These are phyloP conservation scores for Penicillium coffeae DNA, from an alignment of 495 filamentous ascomycete genomes.

Conservation along the genomic window DNA sequence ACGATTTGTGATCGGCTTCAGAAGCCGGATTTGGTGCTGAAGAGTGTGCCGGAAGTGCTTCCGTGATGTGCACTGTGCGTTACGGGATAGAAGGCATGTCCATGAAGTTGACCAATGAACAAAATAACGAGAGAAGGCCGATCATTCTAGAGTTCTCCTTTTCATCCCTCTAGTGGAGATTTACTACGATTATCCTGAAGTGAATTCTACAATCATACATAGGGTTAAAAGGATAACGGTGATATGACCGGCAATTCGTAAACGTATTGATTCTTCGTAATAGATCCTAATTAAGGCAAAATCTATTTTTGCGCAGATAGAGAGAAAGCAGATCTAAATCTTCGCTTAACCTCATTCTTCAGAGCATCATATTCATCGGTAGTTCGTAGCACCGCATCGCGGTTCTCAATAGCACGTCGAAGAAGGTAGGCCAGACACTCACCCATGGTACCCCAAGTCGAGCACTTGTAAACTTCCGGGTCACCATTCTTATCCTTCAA, in stretches of 20 bases:
- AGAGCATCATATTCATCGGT: constrained; percentile 65
- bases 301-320: constrained; percentile 8
- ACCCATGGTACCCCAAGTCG: constrained; percentile 78
- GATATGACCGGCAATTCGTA: no score
- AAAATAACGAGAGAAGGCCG: no score
- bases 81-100: neutral
- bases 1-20: constrained; percentile 25
- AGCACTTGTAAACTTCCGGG: constrained; percentile 73
- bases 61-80: neutral
- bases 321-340: constrained; percentile 32
- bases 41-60: constrained; percentile 12
- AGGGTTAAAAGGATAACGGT: no score
- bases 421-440: constrained; percentile 89
- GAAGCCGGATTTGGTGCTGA: constrained; percentile 26
- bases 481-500: constrained; percentile 35
- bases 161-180: no score
- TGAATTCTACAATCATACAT: no score
- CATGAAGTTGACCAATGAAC: no score
- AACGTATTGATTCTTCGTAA: no score
- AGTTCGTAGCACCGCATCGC: constrained; percentile 75
- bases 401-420: constrained; percentile 83
- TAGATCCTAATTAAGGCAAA: no score
- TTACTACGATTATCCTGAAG: no score
- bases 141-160: no score
- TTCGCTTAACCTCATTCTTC: constrained; percentile 59